These are phyloP conservation scores for Suhomyces canberraensis DNA, from an alignment of 805 yeast species.

Conservation along the genomic window DNA sequence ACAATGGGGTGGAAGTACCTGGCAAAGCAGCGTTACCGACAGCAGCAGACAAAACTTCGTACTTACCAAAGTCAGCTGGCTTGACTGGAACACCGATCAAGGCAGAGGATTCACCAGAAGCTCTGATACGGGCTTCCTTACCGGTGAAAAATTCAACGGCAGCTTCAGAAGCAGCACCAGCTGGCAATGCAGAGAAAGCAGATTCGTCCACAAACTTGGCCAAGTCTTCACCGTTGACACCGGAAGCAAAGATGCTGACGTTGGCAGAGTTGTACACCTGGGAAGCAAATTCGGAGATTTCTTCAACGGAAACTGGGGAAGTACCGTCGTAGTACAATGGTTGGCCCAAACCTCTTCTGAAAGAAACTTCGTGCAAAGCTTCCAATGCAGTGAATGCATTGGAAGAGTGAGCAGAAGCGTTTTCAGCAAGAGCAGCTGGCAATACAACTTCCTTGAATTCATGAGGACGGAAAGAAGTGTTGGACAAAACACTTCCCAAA, in stretches of 20 bases:
- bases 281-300: slow-evolving; percentile 63
- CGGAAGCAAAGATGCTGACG: slow-evolving; percentile 68
- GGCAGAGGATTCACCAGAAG: slow-evolving; percentile 64
- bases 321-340: slow-evolving; percentile 74
- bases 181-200: slow-evolving; percentile 58
- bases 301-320: slow-evolving; percentile 53
- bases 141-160: slow-evolving; percentile 52
- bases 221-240: slow-evolving; percentile 72
- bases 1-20: slow-evolving; percentile 50
- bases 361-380: slow-evolving; percentile 73
- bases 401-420: slow-evolving; percentile 46
- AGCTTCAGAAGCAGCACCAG: slow-evolving; percentile 48
- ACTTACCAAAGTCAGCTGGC: slow-evolving; percentile 59
- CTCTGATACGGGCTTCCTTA: slow-evolving; percentile 65
- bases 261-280: slow-evolving; percentile 67
- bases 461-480: slow-evolving; percentile 75
- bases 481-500: slow-evolving; percentile 67
- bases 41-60: slow-evolving; percentile 68
- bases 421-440: slow-evolving; percentile 72
- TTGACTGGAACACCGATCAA: slow-evolving; percentile 79
- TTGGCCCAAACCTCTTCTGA: slow-evolving; percentile 85
- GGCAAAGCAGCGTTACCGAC: slow-evolving; percentile 59
- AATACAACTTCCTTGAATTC: slow-evolving; percentile 79
- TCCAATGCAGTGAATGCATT: slow-evolving; percentile 67
- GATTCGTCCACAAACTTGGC: slow-evolving; percentile 63